Evolutionary conservation across 2,329 filamentous ascomycete genomes (phyloP), one percentile per base, ranked within the genome.

Genomic region (Knoxdaviesia capensis): DNA sequence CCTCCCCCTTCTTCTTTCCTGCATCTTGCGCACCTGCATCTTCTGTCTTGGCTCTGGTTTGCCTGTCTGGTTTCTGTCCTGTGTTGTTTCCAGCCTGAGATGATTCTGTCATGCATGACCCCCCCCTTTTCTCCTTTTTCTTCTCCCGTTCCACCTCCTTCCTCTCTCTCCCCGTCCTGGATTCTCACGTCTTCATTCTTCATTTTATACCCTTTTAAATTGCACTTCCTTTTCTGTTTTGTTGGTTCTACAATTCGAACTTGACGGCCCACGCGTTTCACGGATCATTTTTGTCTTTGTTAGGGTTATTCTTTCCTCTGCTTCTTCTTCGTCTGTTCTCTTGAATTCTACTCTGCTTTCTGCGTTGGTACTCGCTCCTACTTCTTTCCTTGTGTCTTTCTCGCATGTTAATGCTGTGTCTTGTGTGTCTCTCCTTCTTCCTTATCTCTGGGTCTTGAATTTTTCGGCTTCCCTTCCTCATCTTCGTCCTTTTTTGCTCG

Each of bases 141-240:
- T 30, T 29, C 28, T 28, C 28, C 6, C 4, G 11, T 38, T 11
- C 39, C 34, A 9, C 33, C 41, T 33, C 31, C 31, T 28, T 28
- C 7, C 30, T 40, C 11, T 9, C 31, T 28, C 20, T 28, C 20
- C 20, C 20, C 20, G 2, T 20, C 20, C 20, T 20, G 20, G 20
- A 20, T 20, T 20, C 35, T 37, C 6, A 37, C 11, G 29, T 39
- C 32, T 34, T 43, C 32, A 29, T 36, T 43, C 41, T 36, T 41
- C 41, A 39, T 43, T 29, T 31, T 38, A 42, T 41, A 44, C 37
- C 41, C 45, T 45, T 48, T 40, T 43, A 43, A n/a, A 10, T 42
- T 38, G 35, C 44, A 43, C 40, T 41, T 36, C 36, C 31, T 43
- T 40, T 45, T 40, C 44, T 41, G 11, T 42, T 42, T 40, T 39